These are phyloP conservation scores for Parsonsia alboflavescens DNA, from an alignment of 257 asterid genomes.

Conservation along the genomic window DNA sequence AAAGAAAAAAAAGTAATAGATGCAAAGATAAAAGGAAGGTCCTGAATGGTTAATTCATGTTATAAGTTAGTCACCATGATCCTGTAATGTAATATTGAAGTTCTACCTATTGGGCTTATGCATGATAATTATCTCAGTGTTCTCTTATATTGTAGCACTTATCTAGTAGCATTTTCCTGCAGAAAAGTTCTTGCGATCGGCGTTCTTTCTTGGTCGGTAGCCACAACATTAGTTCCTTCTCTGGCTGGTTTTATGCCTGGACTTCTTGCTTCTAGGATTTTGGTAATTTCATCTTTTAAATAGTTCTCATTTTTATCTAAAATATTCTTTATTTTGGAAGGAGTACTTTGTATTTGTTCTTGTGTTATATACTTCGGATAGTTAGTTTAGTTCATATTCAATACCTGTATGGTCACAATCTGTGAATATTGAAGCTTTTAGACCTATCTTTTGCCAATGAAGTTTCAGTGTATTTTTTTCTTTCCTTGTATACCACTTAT, in stretches of 20 bases:
- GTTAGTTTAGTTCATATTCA: not conserved
- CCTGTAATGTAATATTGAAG: not conserved
- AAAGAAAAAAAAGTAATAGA: not conserved
- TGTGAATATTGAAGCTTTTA: not conserved
- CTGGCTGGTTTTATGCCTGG: conserved; percentile 92
- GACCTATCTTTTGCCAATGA: not conserved
- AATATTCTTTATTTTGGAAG: not conserved
- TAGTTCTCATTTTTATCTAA: not conserved
- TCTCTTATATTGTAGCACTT: conserved; percentile 8
- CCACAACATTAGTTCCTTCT: conserved; percentile 79
- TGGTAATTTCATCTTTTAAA: conserved; percentile 45
- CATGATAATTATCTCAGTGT: not conserved
- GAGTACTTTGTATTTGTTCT: not conserved
- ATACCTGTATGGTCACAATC: not conserved
- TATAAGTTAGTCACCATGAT: not conserved
- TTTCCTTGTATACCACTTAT: conserved; percentile 10
- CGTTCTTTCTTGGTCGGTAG: conserved; percentile 83
- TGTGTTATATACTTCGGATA: not conserved
- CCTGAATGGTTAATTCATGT: not conserved
- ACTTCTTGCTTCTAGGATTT: conserved; percentile 70
- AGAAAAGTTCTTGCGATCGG: conserved; percentile 87
- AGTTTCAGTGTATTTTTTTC: not conserved
- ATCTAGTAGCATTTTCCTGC: conserved; percentile 26
- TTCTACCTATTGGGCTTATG: not conserved
- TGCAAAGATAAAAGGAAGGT: not conserved